These are phyloP conservation scores for Sarocladium oryzae DNA, from an alignment of 2,329 filamentous ascomycete species.

Conservation along the genomic window DNA sequence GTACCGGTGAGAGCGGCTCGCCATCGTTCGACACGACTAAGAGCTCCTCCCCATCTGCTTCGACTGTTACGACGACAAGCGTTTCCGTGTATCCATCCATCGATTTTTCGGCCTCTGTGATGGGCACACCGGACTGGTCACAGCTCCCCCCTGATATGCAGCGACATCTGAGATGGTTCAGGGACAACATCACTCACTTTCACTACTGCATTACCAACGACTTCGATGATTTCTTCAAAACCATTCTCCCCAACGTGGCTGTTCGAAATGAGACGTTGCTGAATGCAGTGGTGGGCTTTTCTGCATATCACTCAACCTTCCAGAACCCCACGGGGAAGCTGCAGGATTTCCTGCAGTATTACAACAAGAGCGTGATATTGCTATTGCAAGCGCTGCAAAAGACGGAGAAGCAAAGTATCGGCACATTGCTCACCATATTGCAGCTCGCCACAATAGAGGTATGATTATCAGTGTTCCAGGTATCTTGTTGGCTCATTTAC, in stretches of 20 bases:
- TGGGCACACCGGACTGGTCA: slow-evolving; percentile 40
- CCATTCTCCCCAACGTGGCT: slow-evolving; percentile 64
- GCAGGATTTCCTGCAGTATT: slow-evolving; percentile 78
- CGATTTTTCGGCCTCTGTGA: slow-evolving; percentile 16
- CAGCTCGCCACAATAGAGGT: slow-evolving; percentile 94
- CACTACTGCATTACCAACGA: slow-evolving; percentile 78
- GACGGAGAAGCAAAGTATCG: slow-evolving; percentile 63
- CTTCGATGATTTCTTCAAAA: slow-evolving; percentile 65
- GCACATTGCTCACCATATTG: slow-evolving; percentile 78
- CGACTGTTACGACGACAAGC: slow-evolving; percentile 31
- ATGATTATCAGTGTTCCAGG: slow-evolving; percentile 20
- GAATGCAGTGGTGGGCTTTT: slow-evolving; percentile 80
- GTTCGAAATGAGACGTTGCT: slow-evolving; percentile 70
- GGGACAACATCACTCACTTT: slow-evolving; percentile 68
- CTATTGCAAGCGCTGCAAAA: slow-evolving; percentile 66
- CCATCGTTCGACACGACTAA: slow-evolving; percentile 45
- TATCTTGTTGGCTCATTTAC: not conserved
- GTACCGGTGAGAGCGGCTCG: slow-evolving; percentile 19
- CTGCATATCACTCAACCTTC: slow-evolving; percentile 78
- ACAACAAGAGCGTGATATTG: slow-evolving; percentile 78
- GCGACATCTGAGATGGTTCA: slow-evolving; percentile 73
- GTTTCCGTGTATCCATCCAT: slow-evolving; percentile 18
- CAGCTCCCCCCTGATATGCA: slow-evolving; percentile 63
- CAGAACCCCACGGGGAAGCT: slow-evolving; percentile 65
- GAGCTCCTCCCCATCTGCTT: slow-evolving; percentile 46